These are phyloP conservation scores for Liriodendron chinense DNA, from an alignment of 164 flowering plant species.

Conservation along the genomic window DNA sequence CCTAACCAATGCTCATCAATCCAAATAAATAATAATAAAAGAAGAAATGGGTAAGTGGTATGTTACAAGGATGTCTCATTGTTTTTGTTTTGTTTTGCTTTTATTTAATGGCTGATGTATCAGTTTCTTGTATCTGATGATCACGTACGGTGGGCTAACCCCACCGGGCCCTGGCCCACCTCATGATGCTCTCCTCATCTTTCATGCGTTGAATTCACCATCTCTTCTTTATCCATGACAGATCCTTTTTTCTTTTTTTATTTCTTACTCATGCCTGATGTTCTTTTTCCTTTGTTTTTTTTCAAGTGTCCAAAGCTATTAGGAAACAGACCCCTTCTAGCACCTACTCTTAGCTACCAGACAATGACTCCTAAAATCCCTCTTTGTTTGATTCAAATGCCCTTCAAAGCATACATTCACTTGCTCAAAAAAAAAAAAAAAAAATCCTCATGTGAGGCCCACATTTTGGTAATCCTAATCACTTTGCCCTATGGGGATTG, in stretches of 20 bases:
- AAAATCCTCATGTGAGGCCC: too few relatives aligned
- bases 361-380: constrained; percentile 5
- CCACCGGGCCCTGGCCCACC: not conserved
- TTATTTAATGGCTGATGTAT: not conserved
- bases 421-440: too few relatives aligned
- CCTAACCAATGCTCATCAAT: not conserved
- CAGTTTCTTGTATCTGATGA: constrained; percentile 2
- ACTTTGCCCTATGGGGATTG: too few relatives aligned
- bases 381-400: not conserved
- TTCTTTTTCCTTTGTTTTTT: not conserved
- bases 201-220: not conserved
- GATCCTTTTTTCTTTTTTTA: not conserved
- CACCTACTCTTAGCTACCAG: constrained; percentile 14
- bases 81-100: not conserved
- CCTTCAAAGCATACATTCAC: not conserved
- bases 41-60: not conserved
- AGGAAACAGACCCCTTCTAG: not conserved
- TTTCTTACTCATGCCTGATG: not conserved
- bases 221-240: not conserved
- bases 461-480: too few relatives aligned
- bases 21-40: too few relatives aligned
- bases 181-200: constrained; percentile 7
- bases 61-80: not conserved
- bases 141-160: constrained; percentile 1
- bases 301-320: not conserved